These are phyloP conservation scores for Pyricularia pennisetigena DNA, from an alignment of 2,329 filamentous ascomycete genomes.

Conservation along the genomic window DNA sequence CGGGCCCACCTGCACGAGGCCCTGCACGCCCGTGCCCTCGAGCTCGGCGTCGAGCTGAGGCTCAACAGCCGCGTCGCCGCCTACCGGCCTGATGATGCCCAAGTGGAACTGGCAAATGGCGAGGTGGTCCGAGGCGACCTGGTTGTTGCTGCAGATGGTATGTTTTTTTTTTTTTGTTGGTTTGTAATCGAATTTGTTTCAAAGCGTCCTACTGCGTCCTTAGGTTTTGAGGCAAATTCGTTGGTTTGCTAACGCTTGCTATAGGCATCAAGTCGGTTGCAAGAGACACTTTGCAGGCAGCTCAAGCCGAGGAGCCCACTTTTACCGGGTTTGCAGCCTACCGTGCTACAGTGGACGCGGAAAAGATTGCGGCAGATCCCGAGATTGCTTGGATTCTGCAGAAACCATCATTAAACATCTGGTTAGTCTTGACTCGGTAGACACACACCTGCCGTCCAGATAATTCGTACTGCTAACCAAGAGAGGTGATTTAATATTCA, in stretches of 20 bases:
- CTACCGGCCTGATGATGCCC: conserved; percentile 13
- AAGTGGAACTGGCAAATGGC: conserved; percentile 14
- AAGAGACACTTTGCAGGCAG: conserved; percentile 9
- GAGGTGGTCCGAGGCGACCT: conserved; percentile 17
- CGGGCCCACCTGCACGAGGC: conserved; percentile 20
- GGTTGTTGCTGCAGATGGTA: conserved; percentile 25
- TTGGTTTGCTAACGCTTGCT: conserved; percentile 3
- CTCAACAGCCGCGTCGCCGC: conserved; percentile 13
- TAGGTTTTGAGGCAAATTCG: conserved; percentile 14
- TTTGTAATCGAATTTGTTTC: too few relatives aligned
- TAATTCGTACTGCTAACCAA: background rate
- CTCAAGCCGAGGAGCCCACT: conserved; percentile 8
- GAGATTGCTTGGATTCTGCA: conserved; percentile 27
- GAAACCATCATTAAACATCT: conserved; percentile 26
- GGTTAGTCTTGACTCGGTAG: conserved; percentile 14
- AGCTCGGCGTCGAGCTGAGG: conserved; percentile 15
- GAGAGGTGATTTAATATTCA: conserved; percentile 7
- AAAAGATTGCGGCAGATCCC: conserved; percentile 23
- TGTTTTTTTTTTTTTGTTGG: background rate
- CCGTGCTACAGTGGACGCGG: conserved; percentile 26
- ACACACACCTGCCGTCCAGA: background rate
- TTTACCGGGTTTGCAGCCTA: conserved; percentile 30
- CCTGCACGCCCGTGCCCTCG: conserved; percentile 15
- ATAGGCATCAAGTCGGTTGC: conserved; percentile 21
- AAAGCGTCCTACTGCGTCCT: conserved; percentile 24